Evolutionary conservation across 768 basidiomycete genomes (phyloP).

Genomic region (Pleurotus platypus): DNA sequence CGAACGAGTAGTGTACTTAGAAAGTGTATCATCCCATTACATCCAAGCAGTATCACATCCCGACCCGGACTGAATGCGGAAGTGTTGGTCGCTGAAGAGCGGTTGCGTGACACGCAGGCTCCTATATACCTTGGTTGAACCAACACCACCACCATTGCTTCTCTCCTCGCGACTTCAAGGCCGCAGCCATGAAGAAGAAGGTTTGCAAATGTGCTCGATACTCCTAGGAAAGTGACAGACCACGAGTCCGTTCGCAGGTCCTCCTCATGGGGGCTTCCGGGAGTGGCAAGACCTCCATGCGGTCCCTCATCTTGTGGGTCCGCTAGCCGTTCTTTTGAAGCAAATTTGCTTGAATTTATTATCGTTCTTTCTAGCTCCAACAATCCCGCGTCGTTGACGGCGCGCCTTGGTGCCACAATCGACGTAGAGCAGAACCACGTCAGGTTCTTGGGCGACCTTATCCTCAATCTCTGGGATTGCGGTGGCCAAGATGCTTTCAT

Average conservation of each 20-base stretch:
- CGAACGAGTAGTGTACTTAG: not conserved
- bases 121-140: not conserved
- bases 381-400: slow-evolving; percentile 88
- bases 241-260: slow-evolving; percentile 50
- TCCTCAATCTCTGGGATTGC: slow-evolving; percentile 97
- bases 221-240: not conserved
- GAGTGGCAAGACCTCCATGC: slow-evolving; percentile 96
- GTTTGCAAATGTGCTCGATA: slow-evolving; percentile 25
- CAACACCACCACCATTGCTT: slow-evolving; percentile 1
- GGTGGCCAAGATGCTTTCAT: slow-evolving; percentile 98
- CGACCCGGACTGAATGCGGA: too few species aligned
- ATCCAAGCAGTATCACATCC: too few species aligned
- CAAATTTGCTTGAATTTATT: slow-evolving; percentile 6
- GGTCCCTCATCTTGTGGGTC: slow-evolving; percentile 95
- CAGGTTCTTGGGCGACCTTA: slow-evolving; percentile 92
- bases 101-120: too few species aligned
- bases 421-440: slow-evolving; percentile 98
- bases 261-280: slow-evolving; percentile 97
- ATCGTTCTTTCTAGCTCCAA: slow-evolving; percentile 65
- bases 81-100: too few species aligned
- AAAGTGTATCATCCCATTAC: not conserved
- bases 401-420: slow-evolving; percentile 92
- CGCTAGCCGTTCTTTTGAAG: not conserved
- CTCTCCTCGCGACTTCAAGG: not conserved
- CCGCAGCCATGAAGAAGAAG: slow-evolving; percentile 57